Conservation (phyloP, 2,329 filamentous ascomycete species). For the Aspergillaceae sp. region DNA sequence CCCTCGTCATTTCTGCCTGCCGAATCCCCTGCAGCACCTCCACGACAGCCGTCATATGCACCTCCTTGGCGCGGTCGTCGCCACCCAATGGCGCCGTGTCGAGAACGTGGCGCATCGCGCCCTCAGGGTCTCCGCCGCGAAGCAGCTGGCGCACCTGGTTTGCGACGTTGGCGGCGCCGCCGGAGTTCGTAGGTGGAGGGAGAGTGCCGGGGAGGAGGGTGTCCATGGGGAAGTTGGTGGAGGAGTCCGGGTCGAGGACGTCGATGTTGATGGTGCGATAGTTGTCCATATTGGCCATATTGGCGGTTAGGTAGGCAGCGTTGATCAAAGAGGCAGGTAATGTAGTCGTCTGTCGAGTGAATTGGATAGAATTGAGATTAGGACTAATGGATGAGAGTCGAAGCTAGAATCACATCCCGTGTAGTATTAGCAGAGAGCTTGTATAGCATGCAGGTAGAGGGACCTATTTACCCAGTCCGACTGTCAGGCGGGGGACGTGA, state of each 20-base stretch:
- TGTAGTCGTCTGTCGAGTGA: too few relatives aligned
- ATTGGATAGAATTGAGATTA: too few relatives aligned
- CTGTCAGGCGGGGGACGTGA: slow-evolving; percentile 3
- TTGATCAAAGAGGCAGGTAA: background rate
- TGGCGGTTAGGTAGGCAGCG: slow-evolving; percentile 1
- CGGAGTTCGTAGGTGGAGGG: slow-evolving; percentile 60
- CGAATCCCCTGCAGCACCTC: slow-evolving; percentile 96
- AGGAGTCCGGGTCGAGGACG: slow-evolving; percentile 78
- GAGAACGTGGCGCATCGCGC: slow-evolving; percentile 72
- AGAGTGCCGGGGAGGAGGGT: slow-evolving; percentile 68
- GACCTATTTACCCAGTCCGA: slow-evolving; percentile 1
- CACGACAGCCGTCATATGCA: slow-evolving; percentile 77
- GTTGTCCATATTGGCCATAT: slow-evolving; percentile 43
- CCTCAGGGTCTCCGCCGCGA: slow-evolving; percentile 77
- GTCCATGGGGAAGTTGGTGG: slow-evolving; percentile 80
- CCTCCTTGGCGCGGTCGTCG: slow-evolving; percentile 56
- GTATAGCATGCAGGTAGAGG: background rate
- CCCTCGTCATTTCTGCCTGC: slow-evolving; percentile 86
- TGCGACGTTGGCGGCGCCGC: slow-evolving; percentile 68
- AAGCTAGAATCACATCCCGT: background rate
- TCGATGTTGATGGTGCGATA: slow-evolving; percentile 93
- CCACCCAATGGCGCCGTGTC: slow-evolving; percentile 68
- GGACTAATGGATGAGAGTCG: background rate
- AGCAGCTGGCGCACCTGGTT: slow-evolving; percentile 80
- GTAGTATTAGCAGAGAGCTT: background rate